phyloP scores from a whole-genome alignment of 805 yeast species.

The Saccharomycopsis selenospora region DNA sequence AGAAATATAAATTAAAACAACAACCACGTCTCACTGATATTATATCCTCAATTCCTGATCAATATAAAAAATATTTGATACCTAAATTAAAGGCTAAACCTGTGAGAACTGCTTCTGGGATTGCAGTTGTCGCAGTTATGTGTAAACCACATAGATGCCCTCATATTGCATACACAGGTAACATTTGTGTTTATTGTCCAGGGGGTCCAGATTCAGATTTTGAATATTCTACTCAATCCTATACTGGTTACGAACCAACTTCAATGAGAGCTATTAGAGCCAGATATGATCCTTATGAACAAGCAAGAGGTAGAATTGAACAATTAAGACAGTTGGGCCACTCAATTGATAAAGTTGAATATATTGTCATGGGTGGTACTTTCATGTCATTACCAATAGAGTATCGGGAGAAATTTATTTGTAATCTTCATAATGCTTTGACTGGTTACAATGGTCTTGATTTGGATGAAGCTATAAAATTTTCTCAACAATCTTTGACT shows the following conservation, averaged over 20 bases:
- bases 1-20: constrained; percentile 81
- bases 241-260: constrained; percentile 98
- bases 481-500: constrained; percentile 89
- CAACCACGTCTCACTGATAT: constrained; percentile 95
- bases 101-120: constrained; percentile 96
- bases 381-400: constrained; percentile 91
- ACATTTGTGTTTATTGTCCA: constrained; percentile 97
- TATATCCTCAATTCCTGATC: constrained; percentile 92
- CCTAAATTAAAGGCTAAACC: constrained; percentile 98
- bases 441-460: constrained; percentile 86
- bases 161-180: constrained; percentile 97
- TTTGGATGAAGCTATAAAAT: constrained; percentile 82
- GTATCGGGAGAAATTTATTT: constrained; percentile 83
- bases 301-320: constrained; percentile 95
- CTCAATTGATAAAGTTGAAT: constrained; percentile 94
- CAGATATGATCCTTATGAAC: constrained; percentile 96
- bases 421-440: constrained; percentile 87
- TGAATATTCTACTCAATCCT: constrained; percentile 95
- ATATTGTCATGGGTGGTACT: constrained; percentile 98
- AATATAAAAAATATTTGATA: constrained; percentile 79
- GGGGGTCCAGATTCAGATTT: constrained; percentile 99
- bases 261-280: constrained; percentile 99
- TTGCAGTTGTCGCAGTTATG: constrained; percentile 99
- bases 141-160: constrained; percentile 99
- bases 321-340: constrained; percentile 94